phyloP scores from a whole-genome alignment of 257 asterid species.

The Gentiana dahurica region DNA sequence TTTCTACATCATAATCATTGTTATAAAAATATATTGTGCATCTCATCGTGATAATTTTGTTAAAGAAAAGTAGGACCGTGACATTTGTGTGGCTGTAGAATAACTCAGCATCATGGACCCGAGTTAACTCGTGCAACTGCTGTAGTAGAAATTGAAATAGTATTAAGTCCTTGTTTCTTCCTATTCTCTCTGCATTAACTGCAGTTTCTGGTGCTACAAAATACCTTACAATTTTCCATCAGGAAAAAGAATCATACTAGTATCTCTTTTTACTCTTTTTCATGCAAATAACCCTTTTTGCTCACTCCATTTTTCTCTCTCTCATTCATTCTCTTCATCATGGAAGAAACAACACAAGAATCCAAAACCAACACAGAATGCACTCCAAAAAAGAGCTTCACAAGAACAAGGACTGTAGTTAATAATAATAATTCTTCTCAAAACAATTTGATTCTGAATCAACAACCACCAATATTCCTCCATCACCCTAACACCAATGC shows the following conservation, averaged over 20 bases:
- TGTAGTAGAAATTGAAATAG: conserved; percentile 12
- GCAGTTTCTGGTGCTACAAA: conserved; percentile 30
- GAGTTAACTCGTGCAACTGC: too few relatives aligned
- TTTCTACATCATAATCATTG: too few relatives aligned
- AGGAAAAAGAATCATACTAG: conserved; percentile 12
- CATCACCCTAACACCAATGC: conserved; percentile 40
- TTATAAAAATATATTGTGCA: too few relatives aligned
- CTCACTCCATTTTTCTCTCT: conserved; percentile 23
- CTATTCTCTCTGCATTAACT: conserved; percentile 33
- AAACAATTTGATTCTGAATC: conserved; percentile 31
- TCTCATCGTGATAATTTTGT: too few relatives aligned
- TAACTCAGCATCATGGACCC: too few relatives aligned
- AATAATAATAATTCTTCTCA: conserved; percentile 6
- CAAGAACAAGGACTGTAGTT: conserved; percentile 8
- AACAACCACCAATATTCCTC: conserved; percentile 37
- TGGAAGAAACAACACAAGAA: conserved; percentile 48
- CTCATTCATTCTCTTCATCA: conserved; percentile 18
- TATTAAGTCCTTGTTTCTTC: conserved; percentile 7
- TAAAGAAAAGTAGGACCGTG: too few relatives aligned
- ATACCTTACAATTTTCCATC: conserved; percentile 16
- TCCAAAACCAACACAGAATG: conserved; percentile 34
- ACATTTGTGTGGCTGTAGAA: too few relatives aligned
- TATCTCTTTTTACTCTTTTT: conserved; percentile 23
- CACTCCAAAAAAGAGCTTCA: conserved; percentile 33
- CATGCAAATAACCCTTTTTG: conserved; percentile 55